Percentiles rank a stretch among this genome's conserved stretches.
phyloP scores from a whole-genome alignment of 441 rosid genomes.

The Gossypium lobatum region DNA sequence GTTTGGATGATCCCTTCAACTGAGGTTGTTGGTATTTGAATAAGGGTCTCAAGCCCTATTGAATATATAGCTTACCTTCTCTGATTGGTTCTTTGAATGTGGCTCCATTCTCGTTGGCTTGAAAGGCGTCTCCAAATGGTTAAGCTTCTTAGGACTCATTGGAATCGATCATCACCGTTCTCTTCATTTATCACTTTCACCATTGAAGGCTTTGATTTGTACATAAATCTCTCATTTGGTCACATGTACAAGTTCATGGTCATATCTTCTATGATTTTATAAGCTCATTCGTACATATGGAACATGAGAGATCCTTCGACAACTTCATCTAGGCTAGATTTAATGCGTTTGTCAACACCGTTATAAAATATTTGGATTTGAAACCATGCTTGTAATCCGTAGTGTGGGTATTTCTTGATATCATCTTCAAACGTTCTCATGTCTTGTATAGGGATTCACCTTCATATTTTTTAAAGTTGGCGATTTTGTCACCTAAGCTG shows the following conservation, averaged over 20 bases:
- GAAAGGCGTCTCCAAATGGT: not conserved
- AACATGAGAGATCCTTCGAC: not conserved
- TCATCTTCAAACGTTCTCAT: not conserved
- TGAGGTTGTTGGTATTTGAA: too few species aligned
- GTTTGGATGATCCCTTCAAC: too few species aligned
- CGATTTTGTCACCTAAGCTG: not conserved
- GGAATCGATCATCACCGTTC: not conserved
- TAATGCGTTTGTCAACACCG: too few species aligned
- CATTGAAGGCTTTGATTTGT: not conserved
- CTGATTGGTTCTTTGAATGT: too few species aligned
- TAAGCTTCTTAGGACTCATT: not conserved
- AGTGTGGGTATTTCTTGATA: not conserved
- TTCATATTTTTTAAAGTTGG: not conserved
- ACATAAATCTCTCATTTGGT: not conserved
- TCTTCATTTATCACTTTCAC: not conserved
- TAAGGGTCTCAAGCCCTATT: too few species aligned
- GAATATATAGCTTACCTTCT: too few species aligned
- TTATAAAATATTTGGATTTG: not conserved
- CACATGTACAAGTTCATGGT: not conserved
- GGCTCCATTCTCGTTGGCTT: not conserved
- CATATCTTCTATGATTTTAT: not conserved
- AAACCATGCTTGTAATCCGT: not conserved
- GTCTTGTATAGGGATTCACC: not conserved
- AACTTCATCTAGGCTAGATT: not conserved
- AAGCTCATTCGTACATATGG: not conserved